phyloP scores from a whole-genome alignment of 495 filamentous ascomycete species.

The Penicillium coffeae region DNA sequence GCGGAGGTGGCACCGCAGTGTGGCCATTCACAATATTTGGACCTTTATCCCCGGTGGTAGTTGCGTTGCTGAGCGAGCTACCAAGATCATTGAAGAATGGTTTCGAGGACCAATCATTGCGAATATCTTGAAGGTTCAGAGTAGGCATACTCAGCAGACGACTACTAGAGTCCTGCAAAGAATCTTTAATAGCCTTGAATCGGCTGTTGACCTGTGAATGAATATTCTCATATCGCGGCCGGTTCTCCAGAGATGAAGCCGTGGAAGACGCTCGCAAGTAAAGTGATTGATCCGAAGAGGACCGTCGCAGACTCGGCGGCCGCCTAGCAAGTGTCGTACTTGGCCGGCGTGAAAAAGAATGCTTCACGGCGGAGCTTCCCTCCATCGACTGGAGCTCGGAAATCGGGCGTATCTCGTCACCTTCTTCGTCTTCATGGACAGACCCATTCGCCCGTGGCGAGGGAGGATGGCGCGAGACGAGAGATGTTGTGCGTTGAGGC shows the following conservation, averaged over 20 bases:
- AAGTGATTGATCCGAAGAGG: conserved; percentile 73
- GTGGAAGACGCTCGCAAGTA: conserved; percentile 61
- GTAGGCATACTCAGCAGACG: conserved; percentile 61
- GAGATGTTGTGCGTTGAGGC: conserved; percentile 8
- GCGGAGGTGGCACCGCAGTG: conserved; percentile 11
- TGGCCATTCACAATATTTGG: conserved; percentile 3
- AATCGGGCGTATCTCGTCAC: conserved; percentile 17
- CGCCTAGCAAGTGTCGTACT: conserved; percentile 21
- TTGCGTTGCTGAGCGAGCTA: conserved; percentile 16
- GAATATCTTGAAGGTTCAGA: conserved; percentile 50
- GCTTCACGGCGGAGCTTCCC: conserved; percentile 28
- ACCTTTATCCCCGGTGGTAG: conserved; percentile 6
- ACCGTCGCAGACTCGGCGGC: conserved; percentile 50
- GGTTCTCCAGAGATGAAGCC: conserved; percentile 81
- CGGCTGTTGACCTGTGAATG: conserved; percentile 76
- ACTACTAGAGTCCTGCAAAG: conserved; percentile 73
- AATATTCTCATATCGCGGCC: conserved; percentile 76
- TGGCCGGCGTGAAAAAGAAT: conserved; percentile 30
- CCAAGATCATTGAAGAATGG: conserved; percentile 22
- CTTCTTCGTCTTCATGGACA: conserved; percentile 15
- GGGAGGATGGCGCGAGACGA: conserved; percentile 4
- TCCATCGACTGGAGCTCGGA: conserved; percentile 30
- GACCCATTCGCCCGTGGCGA: background rate
- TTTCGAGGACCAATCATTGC: conserved; percentile 35
- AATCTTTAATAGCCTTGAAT: conserved; percentile 88